Percentiles rank a stretch among this genome's conserved stretches.
phyloP scores from a whole-genome alignment of 2,329 filamentous ascomycete species.

The Mariannaea elegans region DNA sequence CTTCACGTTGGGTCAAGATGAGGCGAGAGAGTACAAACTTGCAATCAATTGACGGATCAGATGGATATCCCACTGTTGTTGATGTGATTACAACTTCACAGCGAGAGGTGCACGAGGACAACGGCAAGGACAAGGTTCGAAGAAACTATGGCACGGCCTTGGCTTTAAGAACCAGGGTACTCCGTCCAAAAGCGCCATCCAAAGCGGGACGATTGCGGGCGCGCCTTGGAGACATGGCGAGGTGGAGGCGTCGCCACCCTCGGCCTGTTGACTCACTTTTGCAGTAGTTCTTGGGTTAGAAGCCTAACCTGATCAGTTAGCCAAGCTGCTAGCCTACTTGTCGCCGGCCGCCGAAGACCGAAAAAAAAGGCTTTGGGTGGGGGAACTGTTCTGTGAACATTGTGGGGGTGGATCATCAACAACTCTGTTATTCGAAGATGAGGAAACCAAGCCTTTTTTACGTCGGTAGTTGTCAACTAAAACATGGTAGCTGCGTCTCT shows the following conservation, averaged over 20 bases:
- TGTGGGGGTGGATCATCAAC: conserved; percentile 37
- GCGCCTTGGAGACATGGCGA: conserved; percentile 18
- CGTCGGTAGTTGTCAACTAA: not conserved
- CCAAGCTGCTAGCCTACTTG: conserved; percentile 19
- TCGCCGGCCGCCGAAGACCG: conserved; percentile 11
- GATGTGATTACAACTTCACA: not conserved
- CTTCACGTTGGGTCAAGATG: conserved; percentile 24
- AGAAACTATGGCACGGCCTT: conserved; percentile 30
- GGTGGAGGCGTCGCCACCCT: conserved; percentile 30
- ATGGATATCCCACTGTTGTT: not conserved
- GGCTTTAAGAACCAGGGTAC: conserved; percentile 4
- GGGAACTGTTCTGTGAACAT: not conserved
- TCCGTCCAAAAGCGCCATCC: conserved; percentile 12
- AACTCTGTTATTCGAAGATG: not conserved
- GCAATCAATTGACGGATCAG: conserved; percentile 14
- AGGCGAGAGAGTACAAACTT: conserved; percentile 1
- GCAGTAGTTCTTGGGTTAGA: conserved; percentile 13
- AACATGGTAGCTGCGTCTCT: conserved; percentile 2
- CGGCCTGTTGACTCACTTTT: conserved; percentile 26
- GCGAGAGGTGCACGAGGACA: conserved; percentile 6
- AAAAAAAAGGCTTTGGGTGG: conserved; percentile 2
- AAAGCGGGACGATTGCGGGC: conserved; percentile 8
- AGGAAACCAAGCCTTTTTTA: not conserved
- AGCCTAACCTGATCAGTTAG: conserved; percentile 17
- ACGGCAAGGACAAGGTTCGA: conserved; percentile 20